A percentile compares a stretch with the other conserved stretches of the same genome.
These are phyloP conservation scores for Sordariomycetes sp. DNA, from an alignment of 2,329 filamentous ascomycete species.

Conservation along the genomic window DNA sequence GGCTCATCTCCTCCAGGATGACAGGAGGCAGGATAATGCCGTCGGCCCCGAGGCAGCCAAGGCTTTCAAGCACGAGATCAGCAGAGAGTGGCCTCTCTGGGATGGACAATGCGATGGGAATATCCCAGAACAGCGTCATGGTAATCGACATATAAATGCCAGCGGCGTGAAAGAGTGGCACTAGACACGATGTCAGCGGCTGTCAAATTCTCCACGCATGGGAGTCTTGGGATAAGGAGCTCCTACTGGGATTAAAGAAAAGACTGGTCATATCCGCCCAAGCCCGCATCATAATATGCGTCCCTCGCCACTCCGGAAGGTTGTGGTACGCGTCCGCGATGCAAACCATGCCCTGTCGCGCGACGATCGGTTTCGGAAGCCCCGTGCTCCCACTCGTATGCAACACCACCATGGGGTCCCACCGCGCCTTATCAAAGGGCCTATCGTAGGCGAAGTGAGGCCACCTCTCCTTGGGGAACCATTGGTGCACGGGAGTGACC, in stretches of 20 bases:
- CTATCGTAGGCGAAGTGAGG: conserved; percentile 25
- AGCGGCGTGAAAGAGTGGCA: conserved; percentile 28
- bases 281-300: conserved; percentile 6
- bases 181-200: conserved; percentile 6
- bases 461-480: conserved; percentile 23
- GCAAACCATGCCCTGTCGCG: conserved; percentile 24
- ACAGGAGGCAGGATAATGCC: conserved; percentile 22
- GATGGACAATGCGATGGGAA: conserved; percentile 16
- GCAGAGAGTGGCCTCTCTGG: conserved; percentile 21
- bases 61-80: conserved; percentile 19
- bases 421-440: conserved; percentile 28
- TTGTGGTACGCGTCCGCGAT: conserved; percentile 19
- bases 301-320: conserved; percentile 13
- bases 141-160: conserved; percentile 16
- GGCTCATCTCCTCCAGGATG: conserved; percentile 30
- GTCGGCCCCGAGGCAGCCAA: conserved; percentile 16
- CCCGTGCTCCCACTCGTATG: conserved; percentile 37
- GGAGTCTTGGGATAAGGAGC: not conserved
- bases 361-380: conserved; percentile 32
- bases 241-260: conserved; percentile 3
- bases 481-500: conserved; percentile 18
- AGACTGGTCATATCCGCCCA: not conserved
- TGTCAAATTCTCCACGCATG: not conserved
- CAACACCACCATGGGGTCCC: conserved; percentile 28
- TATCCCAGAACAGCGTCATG: conserved; percentile 17